These are phyloP conservation scores for Trichoderma atrobrunneum DNA, from an alignment of 2,329 filamentous ascomycete species.

Conservation along the genomic window DNA sequence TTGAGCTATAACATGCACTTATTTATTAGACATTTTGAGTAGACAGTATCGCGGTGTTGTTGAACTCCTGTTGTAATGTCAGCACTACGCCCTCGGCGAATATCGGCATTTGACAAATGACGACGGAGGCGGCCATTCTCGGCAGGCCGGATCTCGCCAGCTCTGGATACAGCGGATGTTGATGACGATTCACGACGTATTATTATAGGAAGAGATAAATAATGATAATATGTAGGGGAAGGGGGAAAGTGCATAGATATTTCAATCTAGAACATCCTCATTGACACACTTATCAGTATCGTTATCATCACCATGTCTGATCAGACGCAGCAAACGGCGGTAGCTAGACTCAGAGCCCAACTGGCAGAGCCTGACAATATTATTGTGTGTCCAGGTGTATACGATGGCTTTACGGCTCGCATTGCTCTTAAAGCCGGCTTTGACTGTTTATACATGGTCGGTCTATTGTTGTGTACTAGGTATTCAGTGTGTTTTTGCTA, in stretches of 20 bases:
- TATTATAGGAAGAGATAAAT: not conserved
- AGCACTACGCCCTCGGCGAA: not conserved
- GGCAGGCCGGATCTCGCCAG: not conserved
- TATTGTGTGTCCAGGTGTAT: slow-evolving; percentile 63
- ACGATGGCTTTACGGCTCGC: slow-evolving; percentile 64
- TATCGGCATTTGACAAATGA: not conserved
- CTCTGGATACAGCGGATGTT: not conserved
- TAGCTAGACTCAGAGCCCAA: slow-evolving; percentile 22
- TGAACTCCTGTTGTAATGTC: not conserved
- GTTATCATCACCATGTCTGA: not conserved
- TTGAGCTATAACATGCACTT: not conserved
- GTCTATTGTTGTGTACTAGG: slow-evolving; percentile 21
- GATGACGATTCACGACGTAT: not conserved
- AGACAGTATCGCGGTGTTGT: not conserved
- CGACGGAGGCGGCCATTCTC: not conserved
- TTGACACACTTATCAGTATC: not conserved
- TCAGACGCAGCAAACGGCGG: slow-evolving; percentile 2
- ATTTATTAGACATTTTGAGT: not conserved
- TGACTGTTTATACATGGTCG: slow-evolving; percentile 65
- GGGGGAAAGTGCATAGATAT: not conserved
- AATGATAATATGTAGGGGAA: not conserved
- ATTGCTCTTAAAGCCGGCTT: slow-evolving; percentile 63
- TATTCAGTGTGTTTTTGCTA: not conserved
- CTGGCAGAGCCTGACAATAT: slow-evolving; percentile 40
- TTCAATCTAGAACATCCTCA: not conserved